Conservation (phyloP, 345 rosid species). For the Mallotus nudiflorus region DNA sequence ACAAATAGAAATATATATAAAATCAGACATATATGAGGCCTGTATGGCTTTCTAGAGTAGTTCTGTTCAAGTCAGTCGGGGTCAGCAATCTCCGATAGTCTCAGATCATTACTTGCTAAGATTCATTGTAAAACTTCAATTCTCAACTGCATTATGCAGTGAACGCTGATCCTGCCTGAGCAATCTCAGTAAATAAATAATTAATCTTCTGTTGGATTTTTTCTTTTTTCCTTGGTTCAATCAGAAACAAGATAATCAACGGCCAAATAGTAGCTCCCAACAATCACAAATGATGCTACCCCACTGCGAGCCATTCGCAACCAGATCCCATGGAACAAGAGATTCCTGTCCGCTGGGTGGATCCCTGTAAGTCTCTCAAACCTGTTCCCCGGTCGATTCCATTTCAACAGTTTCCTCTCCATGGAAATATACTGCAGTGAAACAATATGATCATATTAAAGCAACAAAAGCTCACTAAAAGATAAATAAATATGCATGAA, state of each 20-base stretch:
- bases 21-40: no score
- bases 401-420: constrained; percentile 78
- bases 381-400: constrained; percentile 74
- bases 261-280: constrained; percentile 66
- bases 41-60: no score
- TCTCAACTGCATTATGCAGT: no score
- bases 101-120: no score
- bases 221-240: neutral
- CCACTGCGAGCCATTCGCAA: constrained; percentile 72
- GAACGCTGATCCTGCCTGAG: no score
- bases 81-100: no score
- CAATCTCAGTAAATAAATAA: neutral
- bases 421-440: constrained; percentile 52
- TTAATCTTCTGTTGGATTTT: neutral
- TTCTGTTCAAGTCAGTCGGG: no score
- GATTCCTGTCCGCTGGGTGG: constrained; percentile 79
- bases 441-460: neutral
- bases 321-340: constrained; percentile 67
- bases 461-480: neutral
- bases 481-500: neutral
- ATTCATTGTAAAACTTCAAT: no score
- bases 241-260: constrained; percentile 25
- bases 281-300: constrained; percentile 56
- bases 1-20: no score
- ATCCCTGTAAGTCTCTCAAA: constrained; percentile 85